These are phyloP conservation scores for Podaxis sp. DNA, from an alignment of 768 basidiomycete species.

Conservation along the genomic window DNA sequence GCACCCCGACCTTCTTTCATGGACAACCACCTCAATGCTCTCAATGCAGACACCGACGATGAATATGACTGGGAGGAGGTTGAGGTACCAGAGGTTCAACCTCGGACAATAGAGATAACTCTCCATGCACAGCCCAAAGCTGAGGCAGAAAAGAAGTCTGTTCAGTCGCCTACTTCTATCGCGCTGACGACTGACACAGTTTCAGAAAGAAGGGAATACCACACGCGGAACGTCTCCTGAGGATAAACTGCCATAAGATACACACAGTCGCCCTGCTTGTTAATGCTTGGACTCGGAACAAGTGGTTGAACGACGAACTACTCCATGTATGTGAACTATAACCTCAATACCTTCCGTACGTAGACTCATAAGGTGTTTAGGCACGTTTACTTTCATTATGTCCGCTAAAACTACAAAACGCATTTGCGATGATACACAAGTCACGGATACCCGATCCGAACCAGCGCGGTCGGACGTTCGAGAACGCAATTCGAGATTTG, in stretches of 20 bases:
- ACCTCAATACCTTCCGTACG: neutral
- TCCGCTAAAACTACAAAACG: slow-evolving; percentile 76
- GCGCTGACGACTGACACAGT: slow-evolving; percentile 19
- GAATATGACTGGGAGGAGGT: slow-evolving; percentile 85
- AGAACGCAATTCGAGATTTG: slow-evolving; percentile 72
- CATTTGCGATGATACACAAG: slow-evolving; percentile 81
- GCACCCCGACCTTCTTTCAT: neutral
- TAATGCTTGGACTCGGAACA: slow-evolving; percentile 74
- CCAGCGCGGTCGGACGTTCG: slow-evolving; percentile 86
- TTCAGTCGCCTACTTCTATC: slow-evolving; percentile 19
- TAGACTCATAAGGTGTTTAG: slow-evolving; percentile 37
- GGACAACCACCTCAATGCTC: slow-evolving; percentile 2
- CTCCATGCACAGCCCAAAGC: slow-evolving; percentile 44
- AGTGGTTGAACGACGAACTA: slow-evolving; percentile 79
- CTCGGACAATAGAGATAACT: slow-evolving; percentile 65
- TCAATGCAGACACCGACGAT: slow-evolving; percentile 52
- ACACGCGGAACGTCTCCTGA: slow-evolving; percentile 67
- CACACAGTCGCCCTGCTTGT: slow-evolving; percentile 83
- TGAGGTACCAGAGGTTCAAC: slow-evolving; percentile 48
- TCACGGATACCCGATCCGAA: slow-evolving; percentile 76
- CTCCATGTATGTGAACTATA: slow-evolving; percentile 67
- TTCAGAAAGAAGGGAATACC: slow-evolving; percentile 49
- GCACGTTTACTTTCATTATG: slow-evolving; percentile 87
- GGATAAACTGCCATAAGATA: slow-evolving; percentile 85
- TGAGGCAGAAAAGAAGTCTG: slow-evolving; percentile 44